A percentile compares a stretch with the other conserved stretches of the same genome.
phyloP scores from a whole-genome alignment of 306 rosid species.

The Pyrus bretschneideri region DNA sequence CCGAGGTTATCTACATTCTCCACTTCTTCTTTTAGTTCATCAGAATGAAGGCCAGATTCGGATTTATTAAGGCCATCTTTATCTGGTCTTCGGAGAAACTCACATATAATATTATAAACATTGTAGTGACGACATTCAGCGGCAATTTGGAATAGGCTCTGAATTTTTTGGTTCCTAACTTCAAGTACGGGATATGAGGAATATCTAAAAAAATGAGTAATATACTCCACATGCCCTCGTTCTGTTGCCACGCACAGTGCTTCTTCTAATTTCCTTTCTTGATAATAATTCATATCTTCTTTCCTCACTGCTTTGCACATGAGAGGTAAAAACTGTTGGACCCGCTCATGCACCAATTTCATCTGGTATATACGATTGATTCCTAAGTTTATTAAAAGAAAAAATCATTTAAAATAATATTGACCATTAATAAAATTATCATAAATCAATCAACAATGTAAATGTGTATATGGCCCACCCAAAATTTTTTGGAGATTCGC shows the following conservation, averaged over 20 bases:
- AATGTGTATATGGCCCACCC: not conserved
- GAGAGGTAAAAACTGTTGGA: not conserved
- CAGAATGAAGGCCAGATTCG: not conserved
- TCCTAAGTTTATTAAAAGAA: not conserved
- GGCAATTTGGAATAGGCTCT: not conserved
- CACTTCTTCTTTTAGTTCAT: too few relatives aligned
- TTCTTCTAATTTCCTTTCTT: accelerated
- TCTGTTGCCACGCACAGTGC: not conserved
- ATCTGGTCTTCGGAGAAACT: too few relatives aligned
- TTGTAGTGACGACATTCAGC: not conserved
- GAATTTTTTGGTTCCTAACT: accelerated
- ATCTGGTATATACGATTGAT: not conserved
- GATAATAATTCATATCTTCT: accelerated
- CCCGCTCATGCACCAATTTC: not conserved
- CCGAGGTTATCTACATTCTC: too few relatives aligned
- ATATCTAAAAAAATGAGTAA: not conserved
- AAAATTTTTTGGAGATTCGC: not conserved
- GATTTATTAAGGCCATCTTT: too few relatives aligned
- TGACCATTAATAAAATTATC: too few relatives aligned
- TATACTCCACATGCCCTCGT: not conserved
- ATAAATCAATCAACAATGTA: too few relatives aligned
- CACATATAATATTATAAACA: not conserved
- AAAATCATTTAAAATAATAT: too few relatives aligned
- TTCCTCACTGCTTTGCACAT: not conserved
- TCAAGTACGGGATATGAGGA: too few relatives aligned